phyloP scores from a whole-genome alignment of 768 basidiomycete species.

The Tubosaeta sp. region DNA sequence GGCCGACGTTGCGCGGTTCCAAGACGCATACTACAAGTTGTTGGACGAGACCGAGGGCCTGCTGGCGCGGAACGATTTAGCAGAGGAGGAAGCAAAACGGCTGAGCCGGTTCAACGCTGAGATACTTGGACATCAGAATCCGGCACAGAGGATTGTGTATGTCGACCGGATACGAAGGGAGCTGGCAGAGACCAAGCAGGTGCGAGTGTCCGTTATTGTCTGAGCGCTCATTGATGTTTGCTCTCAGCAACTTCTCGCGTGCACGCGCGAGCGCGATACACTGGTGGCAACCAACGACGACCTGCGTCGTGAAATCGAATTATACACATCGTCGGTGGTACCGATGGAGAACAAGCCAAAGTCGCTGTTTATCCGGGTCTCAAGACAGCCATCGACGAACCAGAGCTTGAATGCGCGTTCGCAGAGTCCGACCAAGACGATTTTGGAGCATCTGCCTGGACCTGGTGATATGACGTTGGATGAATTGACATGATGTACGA shows the following conservation, averaged over 20 bases:
- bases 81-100: constrained; percentile 73
- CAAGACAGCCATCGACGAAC: constrained; percentile 43
- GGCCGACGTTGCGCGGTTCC: constrained; percentile 57
- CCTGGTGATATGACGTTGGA: constrained; percentile 52
- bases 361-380: constrained; percentile 44
- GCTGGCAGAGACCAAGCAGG: constrained; percentile 77
- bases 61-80: constrained; percentile 65
- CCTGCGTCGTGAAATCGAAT: constrained; percentile 50
- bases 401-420: constrained; percentile 36
- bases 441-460: constrained; percentile 33
- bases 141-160: constrained; percentile 81
- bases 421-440: constrained; percentile 12
- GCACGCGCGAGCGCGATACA: constrained; percentile 48
- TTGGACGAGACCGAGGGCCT: constrained; percentile 61
- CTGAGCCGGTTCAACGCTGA: constrained; percentile 82
- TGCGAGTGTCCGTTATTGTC: constrained; percentile 32
- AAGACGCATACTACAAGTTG: constrained; percentile 66
- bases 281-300: constrained; percentile 40
- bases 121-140: constrained; percentile 80
- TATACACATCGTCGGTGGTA: constrained; percentile 58
- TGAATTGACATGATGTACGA: constrained; percentile 34
- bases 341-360: constrained; percentile 49
- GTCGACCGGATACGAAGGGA: constrained; percentile 81
- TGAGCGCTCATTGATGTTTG: not conserved
- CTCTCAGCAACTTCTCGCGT: constrained; percentile 44